These are phyloP conservation scores for Emmonsia crescens DNA, from an alignment of 2,329 filamentous ascomycete species.

Conservation along the genomic window DNA sequence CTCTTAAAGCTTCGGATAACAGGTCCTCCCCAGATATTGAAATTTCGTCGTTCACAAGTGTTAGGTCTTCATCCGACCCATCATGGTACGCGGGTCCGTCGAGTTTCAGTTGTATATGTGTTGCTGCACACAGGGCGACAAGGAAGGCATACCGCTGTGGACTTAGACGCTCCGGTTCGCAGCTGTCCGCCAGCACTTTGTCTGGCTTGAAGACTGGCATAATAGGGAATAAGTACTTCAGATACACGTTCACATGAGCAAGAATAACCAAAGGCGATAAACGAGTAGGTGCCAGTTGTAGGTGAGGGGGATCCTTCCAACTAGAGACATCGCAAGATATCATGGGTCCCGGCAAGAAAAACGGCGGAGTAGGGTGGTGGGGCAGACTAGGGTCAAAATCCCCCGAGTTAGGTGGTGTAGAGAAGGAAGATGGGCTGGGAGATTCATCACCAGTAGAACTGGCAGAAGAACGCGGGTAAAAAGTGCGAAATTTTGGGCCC, in stretches of 20 bases:
- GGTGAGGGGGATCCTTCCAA: not conserved
- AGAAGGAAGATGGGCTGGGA: not conserved
- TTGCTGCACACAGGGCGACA: slow-evolving; percentile 32
- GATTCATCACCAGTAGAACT: not conserved
- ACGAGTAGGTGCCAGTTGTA: slow-evolving; percentile 12
- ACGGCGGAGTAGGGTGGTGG: not conserved
- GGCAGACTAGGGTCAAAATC: not conserved
- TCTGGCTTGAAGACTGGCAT: slow-evolving; percentile 33
- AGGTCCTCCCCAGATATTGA: slow-evolving; percentile 55
- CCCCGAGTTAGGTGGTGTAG: slow-evolving; percentile 2
- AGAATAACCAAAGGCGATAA: slow-evolving; percentile 26
- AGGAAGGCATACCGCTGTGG: slow-evolving; percentile 32
- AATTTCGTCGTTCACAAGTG: slow-evolving; percentile 44
- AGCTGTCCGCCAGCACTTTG: slow-evolving; percentile 25
- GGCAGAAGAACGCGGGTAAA: not conserved
- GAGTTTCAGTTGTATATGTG: slow-evolving; percentile 35
- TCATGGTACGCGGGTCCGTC: slow-evolving; percentile 21
- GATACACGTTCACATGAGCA: slow-evolving; percentile 31
- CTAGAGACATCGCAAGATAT: not conserved
- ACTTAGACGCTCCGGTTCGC: slow-evolving; percentile 44
- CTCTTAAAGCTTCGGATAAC: slow-evolving; percentile 50
- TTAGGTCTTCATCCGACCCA: slow-evolving; percentile 21
- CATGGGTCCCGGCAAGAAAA: not conserved
- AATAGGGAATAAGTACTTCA: slow-evolving; percentile 34
- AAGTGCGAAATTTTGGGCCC: slow-evolving; percentile 3